Conservation (phyloP, 1,284 basidiomycete genomes). For the Polyporus tsugae region DNA sequence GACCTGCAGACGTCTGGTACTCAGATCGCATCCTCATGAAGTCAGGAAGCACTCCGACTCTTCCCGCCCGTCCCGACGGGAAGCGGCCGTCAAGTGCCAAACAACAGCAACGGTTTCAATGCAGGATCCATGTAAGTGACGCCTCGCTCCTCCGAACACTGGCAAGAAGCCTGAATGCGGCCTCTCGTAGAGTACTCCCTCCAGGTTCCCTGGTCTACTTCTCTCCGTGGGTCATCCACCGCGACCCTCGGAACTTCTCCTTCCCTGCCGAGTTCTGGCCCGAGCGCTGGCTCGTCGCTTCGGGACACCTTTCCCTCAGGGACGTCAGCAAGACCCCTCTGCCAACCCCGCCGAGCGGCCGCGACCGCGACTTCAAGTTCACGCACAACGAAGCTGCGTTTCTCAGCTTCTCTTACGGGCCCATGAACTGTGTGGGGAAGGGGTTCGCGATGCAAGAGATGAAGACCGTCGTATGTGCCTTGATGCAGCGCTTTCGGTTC, state of each 20-base stretch:
- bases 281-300: slow-evolving; percentile 41
- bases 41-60: slow-evolving; percentile 66
- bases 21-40: slow-evolving; percentile 35
- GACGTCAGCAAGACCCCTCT: neutral
- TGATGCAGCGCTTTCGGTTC: slow-evolving; percentile 40
- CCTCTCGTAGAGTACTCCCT: slow-evolving; percentile 33
- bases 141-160: neutral
- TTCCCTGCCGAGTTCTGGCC: slow-evolving; percentile 41
- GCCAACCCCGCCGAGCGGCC: neutral
- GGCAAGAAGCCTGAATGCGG: neutral
- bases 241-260: slow-evolving; percentile 44
- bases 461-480: slow-evolving; percentile 35
- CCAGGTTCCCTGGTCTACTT: slow-evolving; percentile 39
- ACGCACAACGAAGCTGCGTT: slow-evolving; percentile 39
- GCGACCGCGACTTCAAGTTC: slow-evolving; percentile 15
- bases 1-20: neutral
- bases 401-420: slow-evolving; percentile 42
- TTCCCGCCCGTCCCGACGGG: slow-evolving; percentile 61
- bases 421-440: slow-evolving; percentile 44
- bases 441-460: slow-evolving; percentile 40
- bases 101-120: slow-evolving; percentile 31
- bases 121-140: slow-evolving; percentile 39
- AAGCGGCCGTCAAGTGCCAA: slow-evolving; percentile 52
- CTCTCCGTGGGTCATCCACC: slow-evolving; percentile 40
- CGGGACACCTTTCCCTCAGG: neutral